A percentile compares a stretch with the other conserved stretches of the same genome.
These are phyloP conservation scores for Houttuynia cordata DNA, from an alignment of 164 flowering plant genomes.

Conservation along the genomic window DNA sequence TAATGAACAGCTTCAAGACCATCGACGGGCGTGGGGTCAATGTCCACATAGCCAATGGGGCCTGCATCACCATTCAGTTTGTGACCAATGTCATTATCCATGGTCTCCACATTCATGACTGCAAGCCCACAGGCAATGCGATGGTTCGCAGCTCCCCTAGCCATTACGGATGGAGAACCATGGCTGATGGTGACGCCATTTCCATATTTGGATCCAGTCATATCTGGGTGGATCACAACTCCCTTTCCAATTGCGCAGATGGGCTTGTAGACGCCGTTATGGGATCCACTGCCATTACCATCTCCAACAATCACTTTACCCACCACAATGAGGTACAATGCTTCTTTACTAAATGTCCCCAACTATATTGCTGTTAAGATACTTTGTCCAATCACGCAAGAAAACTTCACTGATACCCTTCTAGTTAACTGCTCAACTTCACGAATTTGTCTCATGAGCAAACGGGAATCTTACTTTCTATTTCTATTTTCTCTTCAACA, in stretches of 20 bases:
- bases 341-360: background rate
- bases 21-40: conserved; percentile 33
- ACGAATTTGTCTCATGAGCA: background rate
- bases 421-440: background rate
- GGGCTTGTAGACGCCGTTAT: conserved; percentile 94
- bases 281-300: conserved; percentile 93
- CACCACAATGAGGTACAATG: conserved; percentile 90
- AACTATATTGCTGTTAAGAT: too few species aligned
- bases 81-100: conserved; percentile 34
- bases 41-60: conserved; percentile 37
- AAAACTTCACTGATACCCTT: background rate
- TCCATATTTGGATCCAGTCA: conserved; percentile 90
- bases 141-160: conserved; percentile 33
- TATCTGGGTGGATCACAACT: conserved; percentile 91
- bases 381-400: too few species aligned
- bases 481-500: background rate
- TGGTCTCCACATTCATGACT: conserved; percentile 34
- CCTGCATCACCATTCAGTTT: conserved; percentile 34
- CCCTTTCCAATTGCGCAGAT: conserved; percentile 83
- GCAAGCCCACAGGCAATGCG: conserved; percentile 40
- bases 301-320: conserved; percentile 79
- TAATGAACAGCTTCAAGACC: conserved; percentile 44
- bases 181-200: conserved; percentile 58
- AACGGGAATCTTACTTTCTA: background rate
- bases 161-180: conserved; percentile 39